Evolutionary conservation across 805 yeast species (phyloP), one percentile per base, ranked within the genome.

Genomic region (Candida broadrunensis): DNA sequence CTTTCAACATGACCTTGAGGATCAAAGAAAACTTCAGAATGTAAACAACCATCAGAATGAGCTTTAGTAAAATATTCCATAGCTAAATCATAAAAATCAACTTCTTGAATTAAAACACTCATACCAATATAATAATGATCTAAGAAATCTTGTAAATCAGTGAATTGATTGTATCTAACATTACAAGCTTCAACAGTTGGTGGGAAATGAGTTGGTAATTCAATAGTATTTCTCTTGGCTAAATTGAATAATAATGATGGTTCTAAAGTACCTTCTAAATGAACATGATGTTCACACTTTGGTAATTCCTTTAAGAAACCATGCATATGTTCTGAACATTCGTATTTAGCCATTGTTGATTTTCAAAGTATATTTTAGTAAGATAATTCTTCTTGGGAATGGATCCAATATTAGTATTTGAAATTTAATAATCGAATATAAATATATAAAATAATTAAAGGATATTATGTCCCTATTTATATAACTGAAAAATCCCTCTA

Each of bases 241-340:
- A 86, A 66, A 38, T 78, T 76, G 62, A 85, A 83, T 43, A 86
- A 66, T 27, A 85, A 71, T 36, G 78, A 77, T n/a, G 95, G 93
- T 46, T 83, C 85, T 41, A 86, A 61, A 31, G 95, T 85, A 25
- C 95, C 95, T 67, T 86, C 95, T 34, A 87, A 60, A 62, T 87
- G 95, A 45, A 86, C 77, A 57, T 87, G 95, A 58, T 86, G 91
- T 60, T 87, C 95, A 67, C 93, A 86, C 62, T 87, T 87, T 43
- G 95, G 95, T 37, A 87, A 68, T 50, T 83, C 91, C 31, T 61
- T 67, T 36, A 85, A 71, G 60, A 85, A 85, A 43, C 60, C 52
- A 40, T 63, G 64, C 70, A 75, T 70, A 39, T 64, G 50, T 20
- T 39, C 43, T 30, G 49, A 25, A 31, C 51, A 46, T 30, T 47